Evolutionary conservation across 2,329 filamentous ascomycete genomes (phyloP), one percentile per base, ranked within the genome.

Genomic region (Fusarium pilosicola): DNA sequence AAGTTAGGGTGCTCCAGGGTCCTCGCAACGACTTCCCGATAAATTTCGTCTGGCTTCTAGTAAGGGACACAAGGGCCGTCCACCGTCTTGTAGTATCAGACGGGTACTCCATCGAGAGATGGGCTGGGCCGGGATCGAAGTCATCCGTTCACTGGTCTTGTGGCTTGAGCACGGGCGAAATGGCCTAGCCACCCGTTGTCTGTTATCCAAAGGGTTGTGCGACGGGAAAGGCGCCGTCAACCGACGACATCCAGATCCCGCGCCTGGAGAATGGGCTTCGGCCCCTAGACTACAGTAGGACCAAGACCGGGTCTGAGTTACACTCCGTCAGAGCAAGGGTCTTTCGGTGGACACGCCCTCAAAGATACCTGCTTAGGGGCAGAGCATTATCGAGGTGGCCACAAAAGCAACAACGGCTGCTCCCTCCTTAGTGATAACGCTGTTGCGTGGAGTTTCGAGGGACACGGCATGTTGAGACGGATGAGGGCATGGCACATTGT

Each of bases 11-110:
- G n/a, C 28, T 36, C n/a, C 48, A 39, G 58, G 44, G 58, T 69
- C 39, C 46, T 74, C 62, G 55, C 62, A 72, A 74, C 52, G n/a
- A 68, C 68, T 74, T 72, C 68, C 71, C 44, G 51, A 73, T 62
- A 45, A 46, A 73, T 36, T 26, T 54, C 34, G 66, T 30, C 55
- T 44, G 41, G 18, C 26, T 45, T 52, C 18, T 44, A 24, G 32
- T 18, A 22, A 46, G 41, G 44, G 55, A 57, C 49, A 65, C 62
- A 63, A 60, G 66, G 41, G 34, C 52, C 18, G 34, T 38, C 59
- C 55, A 39, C 52, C 18, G 39, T 38, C 59, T 58, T 58, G 55
- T 32, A 54, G 38, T 49, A 44, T 61, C 34, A 55, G 38, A 26
- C 44, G 46, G 46, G 24, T 68, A 28, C 52, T 58, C 52, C 41